Conservation (phyloP, 768 basidiomycete species). For the Tylopilus plumbeoviolaceoides region DNA sequence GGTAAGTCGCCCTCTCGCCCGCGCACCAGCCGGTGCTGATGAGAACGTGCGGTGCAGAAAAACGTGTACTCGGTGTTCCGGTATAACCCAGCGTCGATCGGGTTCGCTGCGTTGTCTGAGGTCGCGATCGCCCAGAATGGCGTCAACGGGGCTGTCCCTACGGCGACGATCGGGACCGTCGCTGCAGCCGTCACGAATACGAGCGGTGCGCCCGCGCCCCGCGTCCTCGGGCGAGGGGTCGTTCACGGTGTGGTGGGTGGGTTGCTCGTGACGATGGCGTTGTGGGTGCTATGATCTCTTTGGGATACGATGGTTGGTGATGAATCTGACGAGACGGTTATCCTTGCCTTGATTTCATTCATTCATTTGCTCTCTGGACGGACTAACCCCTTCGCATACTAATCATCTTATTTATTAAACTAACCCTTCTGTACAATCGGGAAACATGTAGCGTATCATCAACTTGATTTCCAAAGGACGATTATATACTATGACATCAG, state of each 20-base stretch:
- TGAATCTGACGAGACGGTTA: background rate
- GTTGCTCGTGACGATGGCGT: background rate
- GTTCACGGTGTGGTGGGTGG: background rate
- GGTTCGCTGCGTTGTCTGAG: conserved; percentile 45
- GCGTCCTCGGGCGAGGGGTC: background rate
- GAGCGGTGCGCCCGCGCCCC: conserved; percentile 4
- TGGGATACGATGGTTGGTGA: too few species aligned
- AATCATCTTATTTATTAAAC: too few species aligned
- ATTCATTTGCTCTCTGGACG: too few species aligned
- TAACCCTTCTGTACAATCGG: too few species aligned
- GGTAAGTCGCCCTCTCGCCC: conserved; percentile 12
- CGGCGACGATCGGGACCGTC: conserved; percentile 53
- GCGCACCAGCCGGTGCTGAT: too few species aligned
- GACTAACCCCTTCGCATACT: too few species aligned
- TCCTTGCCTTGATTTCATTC: too few species aligned
- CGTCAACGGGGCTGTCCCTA: conserved; percentile 39
- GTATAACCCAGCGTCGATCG: conserved; percentile 45
- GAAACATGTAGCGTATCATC: too few species aligned
- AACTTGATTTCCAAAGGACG: background rate
- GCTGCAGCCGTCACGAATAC: conserved; percentile 45
- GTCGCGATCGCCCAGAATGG: conserved; percentile 25
- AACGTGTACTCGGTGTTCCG: conserved; percentile 57
- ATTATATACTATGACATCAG: background rate
- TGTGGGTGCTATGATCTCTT: conserved; percentile 4
- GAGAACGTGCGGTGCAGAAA: conserved; percentile 28